These are phyloP conservation scores for Fraxinus ornus DNA, from an alignment of 305 asterid species.

Conservation along the genomic window DNA sequence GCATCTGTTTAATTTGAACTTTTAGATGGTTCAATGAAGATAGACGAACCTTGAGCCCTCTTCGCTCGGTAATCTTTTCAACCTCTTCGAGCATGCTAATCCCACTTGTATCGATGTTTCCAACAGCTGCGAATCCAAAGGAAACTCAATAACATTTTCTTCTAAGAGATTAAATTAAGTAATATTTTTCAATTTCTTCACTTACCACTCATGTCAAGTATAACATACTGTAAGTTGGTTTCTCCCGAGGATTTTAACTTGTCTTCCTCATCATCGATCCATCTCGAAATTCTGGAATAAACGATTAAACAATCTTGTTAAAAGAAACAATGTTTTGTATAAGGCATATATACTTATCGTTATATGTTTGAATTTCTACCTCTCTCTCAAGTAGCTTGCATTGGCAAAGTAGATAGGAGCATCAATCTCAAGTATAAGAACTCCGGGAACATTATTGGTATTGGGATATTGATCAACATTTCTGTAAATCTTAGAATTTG, in stretches of 20 bases:
- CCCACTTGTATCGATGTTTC: slow-evolving; percentile 94
- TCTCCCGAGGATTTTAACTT: slow-evolving; percentile 59
- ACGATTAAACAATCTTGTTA: not conserved
- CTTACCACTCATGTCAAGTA: slow-evolving; percentile 83
- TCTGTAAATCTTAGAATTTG: slow-evolving; percentile 69
- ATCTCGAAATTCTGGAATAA: slow-evolving; percentile 60
- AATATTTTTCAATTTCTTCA: not conserved
- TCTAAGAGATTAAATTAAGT: not conserved
- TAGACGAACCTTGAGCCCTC: slow-evolving; percentile 64
- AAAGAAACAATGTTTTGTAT: not conserved
- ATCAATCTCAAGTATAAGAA: slow-evolving; percentile 75
- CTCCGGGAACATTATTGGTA: slow-evolving; percentile 61
- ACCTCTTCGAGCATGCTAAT: slow-evolving; percentile 86
- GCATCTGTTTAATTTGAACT: not conserved
- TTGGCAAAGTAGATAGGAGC: slow-evolving; percentile 91
- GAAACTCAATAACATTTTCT: not conserved
- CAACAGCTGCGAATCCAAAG: slow-evolving; percentile 55
- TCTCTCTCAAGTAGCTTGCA: slow-evolving; percentile 80
- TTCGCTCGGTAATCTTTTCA: slow-evolving; percentile 61
- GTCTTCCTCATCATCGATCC: slow-evolving; percentile 92
- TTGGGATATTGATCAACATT: slow-evolving; percentile 77
- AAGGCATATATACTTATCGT: not conserved
- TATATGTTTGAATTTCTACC: slow-evolving; percentile 34
- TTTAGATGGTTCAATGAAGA: not conserved
- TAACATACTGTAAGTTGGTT: slow-evolving; percentile 52